phyloP scores from a whole-genome alignment of 305 asterid species.

The Fraxinus angustifolia region DNA sequence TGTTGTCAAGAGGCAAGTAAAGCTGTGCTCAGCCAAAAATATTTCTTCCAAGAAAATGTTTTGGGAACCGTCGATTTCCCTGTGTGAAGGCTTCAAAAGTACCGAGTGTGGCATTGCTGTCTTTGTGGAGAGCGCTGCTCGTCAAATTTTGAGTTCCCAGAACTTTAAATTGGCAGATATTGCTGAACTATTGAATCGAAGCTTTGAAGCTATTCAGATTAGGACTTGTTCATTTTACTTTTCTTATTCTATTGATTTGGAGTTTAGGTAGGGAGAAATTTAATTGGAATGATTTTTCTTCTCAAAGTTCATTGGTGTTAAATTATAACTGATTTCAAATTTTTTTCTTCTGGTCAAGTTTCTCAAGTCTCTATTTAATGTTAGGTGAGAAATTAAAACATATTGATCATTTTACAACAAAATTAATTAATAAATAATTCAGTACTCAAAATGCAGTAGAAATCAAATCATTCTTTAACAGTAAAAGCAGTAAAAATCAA shows the following conservation, averaged over 20 bases:
- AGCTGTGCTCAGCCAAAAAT: conserved; percentile 61
- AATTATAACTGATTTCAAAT: neutral
- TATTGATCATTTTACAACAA: neutral
- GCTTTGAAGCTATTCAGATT: neutral
- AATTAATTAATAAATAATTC: neutral
- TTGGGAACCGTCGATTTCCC: neutral
- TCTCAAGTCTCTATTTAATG: neutral
- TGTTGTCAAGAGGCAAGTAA: conserved; percentile 64
- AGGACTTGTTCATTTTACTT: neutral
- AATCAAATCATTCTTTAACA: neutral
- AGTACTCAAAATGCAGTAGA: neutral
- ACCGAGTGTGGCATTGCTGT: conserved; percentile 63
- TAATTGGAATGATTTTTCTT: neutral
- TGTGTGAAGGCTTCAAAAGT: conserved; percentile 54
- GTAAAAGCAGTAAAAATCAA: neutral
- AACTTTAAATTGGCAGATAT: conserved; percentile 57
- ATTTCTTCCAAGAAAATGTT: conserved; percentile 45
- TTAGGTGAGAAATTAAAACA: neutral
- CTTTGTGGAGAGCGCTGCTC: conserved; percentile 51
- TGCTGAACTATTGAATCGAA: neutral
- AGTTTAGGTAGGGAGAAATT: neutral
- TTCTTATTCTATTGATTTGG: neutral
- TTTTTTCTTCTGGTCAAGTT: neutral
- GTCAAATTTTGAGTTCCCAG: conserved; percentile 68
- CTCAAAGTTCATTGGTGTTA: neutral